Percentiles rank a stretch among this genome's conserved stretches.
Conservation (phyloP, 495 filamentous ascomycete species). For the Lasiosphaeris hirsuta region DNA sequence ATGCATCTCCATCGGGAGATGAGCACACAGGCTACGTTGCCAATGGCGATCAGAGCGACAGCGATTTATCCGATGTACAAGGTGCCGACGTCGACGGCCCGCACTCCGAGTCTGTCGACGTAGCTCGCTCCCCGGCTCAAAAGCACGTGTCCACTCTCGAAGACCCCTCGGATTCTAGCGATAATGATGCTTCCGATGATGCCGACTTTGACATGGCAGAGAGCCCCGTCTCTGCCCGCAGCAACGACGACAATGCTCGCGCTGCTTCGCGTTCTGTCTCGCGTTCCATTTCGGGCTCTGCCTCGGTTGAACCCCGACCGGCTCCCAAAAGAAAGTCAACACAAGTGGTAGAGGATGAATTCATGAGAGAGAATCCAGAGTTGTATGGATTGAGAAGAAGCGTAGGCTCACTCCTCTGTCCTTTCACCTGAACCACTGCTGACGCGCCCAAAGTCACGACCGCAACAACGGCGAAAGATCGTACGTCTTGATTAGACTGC, state of each 20-base stretch:
- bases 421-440: conserved; percentile 22
- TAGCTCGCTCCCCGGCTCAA: conserved; percentile 61
- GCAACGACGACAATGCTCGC: conserved; percentile 46
- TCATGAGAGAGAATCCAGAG: conserved; percentile 89
- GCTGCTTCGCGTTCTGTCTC: conserved; percentile 52
- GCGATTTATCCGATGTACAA: conserved; percentile 47
- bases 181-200: conserved; percentile 73
- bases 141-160: conserved; percentile 51
- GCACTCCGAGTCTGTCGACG: conserved; percentile 49
- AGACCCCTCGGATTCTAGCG: conserved; percentile 46
- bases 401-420: conserved; percentile 49
- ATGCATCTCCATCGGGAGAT: conserved; percentile 30
- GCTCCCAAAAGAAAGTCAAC: conserved; percentile 73
- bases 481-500: conserved; percentile 36
- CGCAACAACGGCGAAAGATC: conserved; percentile 47
- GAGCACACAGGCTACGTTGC: conserved; percentile 24
- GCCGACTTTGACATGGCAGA: conserved; percentile 73
- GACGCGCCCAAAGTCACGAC: conserved; percentile 45
- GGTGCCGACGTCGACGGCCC: conserved; percentile 26
- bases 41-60: conserved; percentile 40
- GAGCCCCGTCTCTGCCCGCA: conserved; percentile 52
- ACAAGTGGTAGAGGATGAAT: conserved; percentile 65
- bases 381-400: conserved; percentile 91
- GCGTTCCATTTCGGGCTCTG: too few species aligned
- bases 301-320: conserved; percentile 50